Conservation (phyloP, 352 stramenopile species). For the Pythium insidiosum region DNA sequence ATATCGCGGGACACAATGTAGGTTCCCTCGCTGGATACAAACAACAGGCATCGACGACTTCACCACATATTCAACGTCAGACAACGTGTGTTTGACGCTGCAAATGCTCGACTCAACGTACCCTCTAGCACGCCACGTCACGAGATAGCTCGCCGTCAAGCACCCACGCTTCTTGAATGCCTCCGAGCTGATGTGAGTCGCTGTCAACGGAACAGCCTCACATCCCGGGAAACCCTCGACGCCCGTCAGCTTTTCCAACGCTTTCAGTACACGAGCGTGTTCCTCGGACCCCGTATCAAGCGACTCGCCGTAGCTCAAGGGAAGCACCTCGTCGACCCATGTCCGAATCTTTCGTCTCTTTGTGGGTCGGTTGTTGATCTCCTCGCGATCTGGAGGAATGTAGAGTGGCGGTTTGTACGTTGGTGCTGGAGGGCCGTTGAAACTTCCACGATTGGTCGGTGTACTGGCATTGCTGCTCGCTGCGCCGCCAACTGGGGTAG, state of each 20-base stretch:
- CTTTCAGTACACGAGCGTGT: constrained; percentile 37
- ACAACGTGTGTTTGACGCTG: too few species aligned
- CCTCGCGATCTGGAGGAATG: constrained; percentile 49
- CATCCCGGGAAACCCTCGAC: constrained; percentile 75
- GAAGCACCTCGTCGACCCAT: constrained; percentile 74
- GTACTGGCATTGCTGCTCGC: constrained; percentile 5
- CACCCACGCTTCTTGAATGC: constrained; percentile 65
- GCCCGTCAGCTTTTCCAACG: constrained; percentile 61
- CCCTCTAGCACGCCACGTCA: constrained; percentile 78
- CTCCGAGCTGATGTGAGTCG: constrained; percentile 66
- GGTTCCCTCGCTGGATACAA: constrained; percentile 50
- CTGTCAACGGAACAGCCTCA: constrained; percentile 82
- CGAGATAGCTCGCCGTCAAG: constrained; percentile 75
- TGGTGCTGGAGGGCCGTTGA: constrained; percentile 10
- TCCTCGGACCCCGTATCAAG: constrained; percentile 55
- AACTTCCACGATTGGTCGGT: constrained; percentile 14
- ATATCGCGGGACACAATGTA: constrained; percentile 79
- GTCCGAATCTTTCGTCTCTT: constrained; percentile 85
- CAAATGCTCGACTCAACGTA: too few species aligned
- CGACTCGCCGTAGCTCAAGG: constrained; percentile 51
- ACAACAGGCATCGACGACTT: constrained; percentile 75
- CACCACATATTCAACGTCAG: too few species aligned
- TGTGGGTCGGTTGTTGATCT: constrained; percentile 31
- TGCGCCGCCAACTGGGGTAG: constrained; percentile 8
- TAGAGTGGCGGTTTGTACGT: constrained; percentile 71